Evolutionary conservation across 2,329 filamentous ascomycete genomes (phyloP).

Genomic region (Bipolaris gigantea): DNA sequence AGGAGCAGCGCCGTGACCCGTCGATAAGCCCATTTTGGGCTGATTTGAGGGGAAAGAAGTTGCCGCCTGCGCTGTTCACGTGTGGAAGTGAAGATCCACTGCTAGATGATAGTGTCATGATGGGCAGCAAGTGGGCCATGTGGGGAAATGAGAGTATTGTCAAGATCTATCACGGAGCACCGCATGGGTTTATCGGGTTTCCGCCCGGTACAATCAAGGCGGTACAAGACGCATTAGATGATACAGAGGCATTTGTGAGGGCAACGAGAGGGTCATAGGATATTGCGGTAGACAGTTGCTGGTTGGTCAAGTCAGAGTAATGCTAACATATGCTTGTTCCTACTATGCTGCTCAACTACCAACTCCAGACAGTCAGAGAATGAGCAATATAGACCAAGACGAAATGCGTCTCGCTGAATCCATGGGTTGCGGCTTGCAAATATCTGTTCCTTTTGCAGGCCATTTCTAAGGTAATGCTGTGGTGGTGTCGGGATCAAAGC

Average conservation of each 20-base stretch:
- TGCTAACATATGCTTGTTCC: no score
- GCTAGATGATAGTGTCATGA: constrained; percentile 56
- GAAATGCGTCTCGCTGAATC: background rate
- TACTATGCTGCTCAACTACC: no score
- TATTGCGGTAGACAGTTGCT: background rate
- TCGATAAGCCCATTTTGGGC: constrained; percentile 56
- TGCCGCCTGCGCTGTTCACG: constrained; percentile 59
- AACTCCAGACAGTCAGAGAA: background rate
- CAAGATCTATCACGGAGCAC: constrained; percentile 58
- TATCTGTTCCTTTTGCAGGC: background rate
- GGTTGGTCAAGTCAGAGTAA: background rate
- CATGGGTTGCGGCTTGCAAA: no score
- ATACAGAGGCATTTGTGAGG: constrained; percentile 47
- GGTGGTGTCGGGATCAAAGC: background rate
- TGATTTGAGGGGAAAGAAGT: constrained; percentile 42
- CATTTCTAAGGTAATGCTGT: background rate
- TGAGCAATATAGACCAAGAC: background rate
- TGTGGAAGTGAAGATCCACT: constrained; percentile 59
- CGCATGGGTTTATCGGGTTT: constrained; percentile 57
- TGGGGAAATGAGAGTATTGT: constrained; percentile 54
- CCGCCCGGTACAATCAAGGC: constrained; percentile 40
- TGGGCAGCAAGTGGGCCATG: constrained; percentile 59
- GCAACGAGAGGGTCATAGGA: constrained; percentile 23
- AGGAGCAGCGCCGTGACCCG: constrained; percentile 49
- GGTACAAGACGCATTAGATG: constrained; percentile 45